Evolutionary conservation across 352 stramenopile genomes (phyloP).

Genomic region (Pythium plurisporium): DNA sequence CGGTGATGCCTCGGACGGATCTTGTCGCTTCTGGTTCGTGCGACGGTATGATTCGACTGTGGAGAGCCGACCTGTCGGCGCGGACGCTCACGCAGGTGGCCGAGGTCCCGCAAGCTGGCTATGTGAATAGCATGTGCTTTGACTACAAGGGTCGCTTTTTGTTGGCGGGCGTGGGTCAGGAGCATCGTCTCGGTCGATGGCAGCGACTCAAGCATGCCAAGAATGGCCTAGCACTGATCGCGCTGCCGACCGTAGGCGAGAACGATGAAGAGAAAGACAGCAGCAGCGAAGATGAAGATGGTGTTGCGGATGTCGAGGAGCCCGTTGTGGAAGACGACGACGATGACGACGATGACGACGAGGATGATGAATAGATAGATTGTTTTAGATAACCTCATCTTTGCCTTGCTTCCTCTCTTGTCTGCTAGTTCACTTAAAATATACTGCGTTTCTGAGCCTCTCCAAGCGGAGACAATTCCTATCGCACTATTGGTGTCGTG

Average conservation of each 20-base stretch:
- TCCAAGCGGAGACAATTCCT: neutral
- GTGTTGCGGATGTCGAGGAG: constrained; percentile 26
- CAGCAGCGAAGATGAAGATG: constrained; percentile 11
- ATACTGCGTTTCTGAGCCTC: neutral
- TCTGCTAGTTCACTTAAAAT: neutral
- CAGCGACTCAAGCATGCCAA: constrained; percentile 80
- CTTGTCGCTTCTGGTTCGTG: constrained; percentile 88
- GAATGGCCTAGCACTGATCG: constrained; percentile 90
- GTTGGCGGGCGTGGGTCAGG: constrained; percentile 87
- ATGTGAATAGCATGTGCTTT: constrained; percentile 72
- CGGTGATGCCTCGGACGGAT: constrained; percentile 87
- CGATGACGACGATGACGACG: constrained; percentile 17
- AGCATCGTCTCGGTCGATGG: constrained; percentile 92
- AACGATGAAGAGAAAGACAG: constrained; percentile 17
- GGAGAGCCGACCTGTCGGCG: constrained; percentile 77
- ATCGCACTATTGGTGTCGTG: neutral
- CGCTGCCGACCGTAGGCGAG: constrained; percentile 62
- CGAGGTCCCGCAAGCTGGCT: constrained; percentile 67
- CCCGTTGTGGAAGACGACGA: constrained; percentile 19
- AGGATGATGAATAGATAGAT: constrained; percentile 28
- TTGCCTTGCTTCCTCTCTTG: no score
- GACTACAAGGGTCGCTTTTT: constrained; percentile 84
- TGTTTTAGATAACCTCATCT: neutral
- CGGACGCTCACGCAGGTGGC: constrained; percentile 63
- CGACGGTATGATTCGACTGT: constrained; percentile 90